Base-by-base conservation (phyloP, 1,284 basidiomycete genomes). In the Ganoderma leucocontextum region DNA sequence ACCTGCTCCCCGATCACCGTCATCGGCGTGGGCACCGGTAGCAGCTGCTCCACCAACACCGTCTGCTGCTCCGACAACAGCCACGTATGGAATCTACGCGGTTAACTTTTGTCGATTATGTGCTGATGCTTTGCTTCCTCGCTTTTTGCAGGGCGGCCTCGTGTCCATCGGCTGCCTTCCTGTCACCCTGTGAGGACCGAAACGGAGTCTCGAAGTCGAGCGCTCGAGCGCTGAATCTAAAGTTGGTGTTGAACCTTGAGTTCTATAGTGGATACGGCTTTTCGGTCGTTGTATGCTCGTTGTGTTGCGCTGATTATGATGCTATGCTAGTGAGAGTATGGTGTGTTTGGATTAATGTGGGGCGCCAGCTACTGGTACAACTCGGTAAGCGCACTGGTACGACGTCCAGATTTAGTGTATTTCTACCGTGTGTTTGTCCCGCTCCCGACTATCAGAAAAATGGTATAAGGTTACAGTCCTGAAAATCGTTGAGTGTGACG, bases 1-100 rank as follows among this genome's bases (percentile, higher is more conserved):
- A 73, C 61, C 44, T 80, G 77, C 75, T 72, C 74, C 38, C 76
- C 78, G 41, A 73, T 80, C 66, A 71, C 60, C 60, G 71, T 76
- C 49, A 57, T 77, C 66, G 74, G 76, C 12, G 73, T 75, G 41
- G 76, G 75, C 22, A 67, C 70, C 22, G 68, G 75, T 41, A 53
- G 53, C n/a, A 25, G 47, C 19, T 78, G 78, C 65, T 33, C 22
- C 9, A 66, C 61, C 33, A n/a, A 61, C 3, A 41, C 67, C 13
- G 74, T 75, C 19, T 75, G 73, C 69, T 74, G 74, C 69, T 42
- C 68, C 47, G 64, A 75, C 64, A 75, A 75, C 66, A 68, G 63
- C 63, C 19, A 64, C 62, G 71, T 72, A 64, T 19, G 71, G 62
- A 29, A 42, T 25, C 41, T 17, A 8, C 59, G 53, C 53, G 5